phyloP scores from a whole-genome alignment of 805 yeast genomes.

The Candida nemodendra region DNA sequence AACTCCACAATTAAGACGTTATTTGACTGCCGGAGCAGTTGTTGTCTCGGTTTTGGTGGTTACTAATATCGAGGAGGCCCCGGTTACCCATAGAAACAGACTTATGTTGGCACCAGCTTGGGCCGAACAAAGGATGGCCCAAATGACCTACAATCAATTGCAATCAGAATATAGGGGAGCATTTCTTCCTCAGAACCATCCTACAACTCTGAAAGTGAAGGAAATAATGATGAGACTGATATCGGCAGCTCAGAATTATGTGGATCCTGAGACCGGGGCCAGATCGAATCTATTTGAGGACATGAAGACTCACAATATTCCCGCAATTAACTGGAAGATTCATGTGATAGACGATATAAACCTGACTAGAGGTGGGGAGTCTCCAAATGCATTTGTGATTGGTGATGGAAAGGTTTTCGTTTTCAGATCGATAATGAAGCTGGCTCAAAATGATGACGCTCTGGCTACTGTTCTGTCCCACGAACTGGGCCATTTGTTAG shows the following conservation, averaged over 20 bases:
- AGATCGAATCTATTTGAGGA: constrained; percentile 25
- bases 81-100: constrained; percentile 70
- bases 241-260: constrained; percentile 47
- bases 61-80: constrained; percentile 72
- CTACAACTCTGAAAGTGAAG: constrained; percentile 55
- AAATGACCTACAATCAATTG: constrained; percentile 59
- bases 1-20: constrained; percentile 17
- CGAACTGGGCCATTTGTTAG: constrained; percentile 91
- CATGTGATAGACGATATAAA: constrained; percentile 71
- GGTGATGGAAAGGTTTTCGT: constrained; percentile 97
- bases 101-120: constrained; percentile 69
- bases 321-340: constrained; percentile 64
- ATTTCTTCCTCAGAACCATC: constrained; percentile 63
- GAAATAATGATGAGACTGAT: constrained; percentile 64
- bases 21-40: constrained; percentile 34
- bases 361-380: constrained; percentile 48
- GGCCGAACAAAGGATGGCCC: constrained; percentile 63
- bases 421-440: constrained; percentile 71
- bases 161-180: constrained; percentile 49
- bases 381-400: constrained; percentile 95
- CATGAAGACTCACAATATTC: constrained; percentile 23
- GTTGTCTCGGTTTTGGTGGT: constrained; percentile 39
- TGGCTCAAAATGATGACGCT: constrained; percentile 83
- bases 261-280: constrained; percentile 34
- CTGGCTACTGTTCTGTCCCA: constrained; percentile 93